Base-by-base conservation (phyloP, 2,329 filamentous ascomycete genomes). In the Trichoderma polysporum region DNA sequence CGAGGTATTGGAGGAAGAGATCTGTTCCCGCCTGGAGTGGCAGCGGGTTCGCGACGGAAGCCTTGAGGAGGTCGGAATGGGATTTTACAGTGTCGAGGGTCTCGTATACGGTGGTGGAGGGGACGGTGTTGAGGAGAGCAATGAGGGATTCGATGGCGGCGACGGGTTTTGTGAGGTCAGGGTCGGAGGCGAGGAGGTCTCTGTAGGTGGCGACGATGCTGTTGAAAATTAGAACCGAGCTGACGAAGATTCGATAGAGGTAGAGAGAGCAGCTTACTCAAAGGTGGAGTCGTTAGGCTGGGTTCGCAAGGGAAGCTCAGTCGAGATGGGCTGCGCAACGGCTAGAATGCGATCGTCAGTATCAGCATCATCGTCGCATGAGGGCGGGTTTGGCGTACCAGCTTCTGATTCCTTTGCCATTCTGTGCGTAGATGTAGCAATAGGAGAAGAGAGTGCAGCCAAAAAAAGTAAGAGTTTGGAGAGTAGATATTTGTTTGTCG, bases 61-160 rank as follows among this genome's bases (percentile, higher is more conserved):
- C 84, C 78, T 94, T 94, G 70, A 99, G 87, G 73, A 88, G 87
- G 61, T 87, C 84, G 59, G 92, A 94, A 76, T 95, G 90, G 54
- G 85, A 87, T 74, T 90, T 89, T 70, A 98, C 87, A 53, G 94
- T 88, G 73, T 94, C 90, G 76, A 98, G 90, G 39, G 94, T 97
- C 82, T 99, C 95, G 80, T 91, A 94, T 73, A 97, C 92, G 67
- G 95, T 99, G 25, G 90, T 91, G 7, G 93, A 90, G 69, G 90
- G 89, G 53, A 90, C 91, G 70, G 91, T 86, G 75, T 90, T 90
- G 68, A 98, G 91, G 68, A 95, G 90, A 75, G 91, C 88, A 72
- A 98, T 95, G 68, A 99, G 86, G 31, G 93, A 90, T 81, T 97
- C 92, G 76, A 97, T 97, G 68, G 94, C 93, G 22, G 95, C 95